Evolutionary conservation across 352 stramenopile species (phyloP).

Genomic region (Phytophthora cryptogea): DNA sequence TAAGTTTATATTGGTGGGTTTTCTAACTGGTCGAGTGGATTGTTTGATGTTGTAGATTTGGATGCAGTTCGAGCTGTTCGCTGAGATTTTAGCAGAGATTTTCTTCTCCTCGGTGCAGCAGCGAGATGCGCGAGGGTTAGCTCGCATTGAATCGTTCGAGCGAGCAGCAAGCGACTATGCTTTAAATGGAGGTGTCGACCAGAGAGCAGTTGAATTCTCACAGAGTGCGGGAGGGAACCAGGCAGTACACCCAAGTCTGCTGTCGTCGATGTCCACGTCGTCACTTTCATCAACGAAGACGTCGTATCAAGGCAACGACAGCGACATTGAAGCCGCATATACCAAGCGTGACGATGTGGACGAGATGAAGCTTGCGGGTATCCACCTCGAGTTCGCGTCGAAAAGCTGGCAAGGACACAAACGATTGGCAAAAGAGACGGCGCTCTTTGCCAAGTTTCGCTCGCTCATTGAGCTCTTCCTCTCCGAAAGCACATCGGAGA

Average conservation of each 20-base stretch:
- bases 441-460: slow-evolving; percentile 55
- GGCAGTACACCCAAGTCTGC: slow-evolving; percentile 12
- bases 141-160: slow-evolving; percentile 35
- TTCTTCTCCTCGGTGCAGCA: slow-evolving; percentile 59
- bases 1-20: not conserved
- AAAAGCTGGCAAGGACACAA: slow-evolving; percentile 78
- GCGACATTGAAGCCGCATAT: not conserved
- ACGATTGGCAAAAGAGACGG: slow-evolving; percentile 56
- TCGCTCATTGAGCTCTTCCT: slow-evolving; percentile 58
- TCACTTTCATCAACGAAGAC: slow-evolving; percentile 23
- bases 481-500: slow-evolving; percentile 35
- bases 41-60: slow-evolving; percentile 52
- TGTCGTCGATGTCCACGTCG: slow-evolving; percentile 37
- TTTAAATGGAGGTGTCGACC: slow-evolving; percentile 24
- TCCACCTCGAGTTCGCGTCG: slow-evolving; percentile 66
- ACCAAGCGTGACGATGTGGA: slow-evolving; percentile 44
- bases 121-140: slow-evolving; percentile 31
- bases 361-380: slow-evolving; percentile 56
- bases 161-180: slow-evolving; percentile 36
- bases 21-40: not conserved
- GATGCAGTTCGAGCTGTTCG: slow-evolving; percentile 78
- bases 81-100: slow-evolving; percentile 68
- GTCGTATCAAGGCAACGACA: slow-evolving; percentile 7
- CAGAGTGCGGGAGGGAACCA: slow-evolving; percentile 2
- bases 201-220: slow-evolving; percentile 17